phyloP scores from a whole-genome alignment of 148 eudicot species.

The Suaeda aralocaspica region DNA sequence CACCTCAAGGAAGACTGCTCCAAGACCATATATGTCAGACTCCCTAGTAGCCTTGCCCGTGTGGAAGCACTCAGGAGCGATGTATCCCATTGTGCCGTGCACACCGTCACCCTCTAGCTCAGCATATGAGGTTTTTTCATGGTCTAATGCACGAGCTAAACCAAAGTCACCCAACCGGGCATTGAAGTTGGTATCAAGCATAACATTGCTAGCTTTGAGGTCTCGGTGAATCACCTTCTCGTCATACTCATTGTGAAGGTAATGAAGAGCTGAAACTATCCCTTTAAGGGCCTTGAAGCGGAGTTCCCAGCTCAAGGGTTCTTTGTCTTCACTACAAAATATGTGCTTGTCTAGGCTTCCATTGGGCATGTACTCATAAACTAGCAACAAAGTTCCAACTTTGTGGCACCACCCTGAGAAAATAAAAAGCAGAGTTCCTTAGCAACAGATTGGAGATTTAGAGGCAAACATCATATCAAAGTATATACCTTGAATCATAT shows the following conservation, averaged over 20 bases:
- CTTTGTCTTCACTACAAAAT: slow-evolving; percentile 23
- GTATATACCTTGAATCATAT: too few species aligned
- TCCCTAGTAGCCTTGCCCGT: slow-evolving; percentile 72
- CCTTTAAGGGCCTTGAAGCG: slow-evolving; percentile 48
- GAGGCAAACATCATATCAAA: too few species aligned
- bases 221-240: slow-evolving; percentile 80
- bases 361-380: slow-evolving; percentile 86
- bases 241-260: slow-evolving; percentile 67
- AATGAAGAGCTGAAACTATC: slow-evolving; percentile 49
- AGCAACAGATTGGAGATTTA: background rate
- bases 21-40: slow-evolving; percentile 72
- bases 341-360: slow-evolving; percentile 79
- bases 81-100: slow-evolving; percentile 73
- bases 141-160: slow-evolving; percentile 74
- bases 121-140: slow-evolving; percentile 53
- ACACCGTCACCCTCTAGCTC: slow-evolving; percentile 74
- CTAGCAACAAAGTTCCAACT: slow-evolving; percentile 56
- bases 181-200: slow-evolving; percentile 74
- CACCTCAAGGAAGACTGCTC: slow-evolving; percentile 63
- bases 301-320: slow-evolving; percentile 37
- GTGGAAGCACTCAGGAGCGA: slow-evolving; percentile 84
- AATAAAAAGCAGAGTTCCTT: background rate
- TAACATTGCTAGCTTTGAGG: slow-evolving; percentile 80
- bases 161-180: slow-evolving; percentile 89
- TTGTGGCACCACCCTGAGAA: slow-evolving; percentile 87